Evolutionary conservation across 345 rosid species (phyloP).

Genomic region (Citrus unshiu): DNA sequence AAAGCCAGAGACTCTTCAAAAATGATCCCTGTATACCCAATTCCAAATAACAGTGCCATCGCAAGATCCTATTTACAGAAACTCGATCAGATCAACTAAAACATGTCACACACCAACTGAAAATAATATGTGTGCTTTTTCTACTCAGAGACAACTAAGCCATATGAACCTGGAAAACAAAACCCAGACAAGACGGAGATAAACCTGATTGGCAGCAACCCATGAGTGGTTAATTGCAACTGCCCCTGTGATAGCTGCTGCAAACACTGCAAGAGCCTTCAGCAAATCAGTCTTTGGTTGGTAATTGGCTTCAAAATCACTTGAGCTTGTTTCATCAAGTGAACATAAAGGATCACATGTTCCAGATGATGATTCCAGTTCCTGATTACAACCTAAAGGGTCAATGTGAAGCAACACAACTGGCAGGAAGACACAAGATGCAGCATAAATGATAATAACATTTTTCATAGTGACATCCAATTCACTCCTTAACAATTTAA

Average conservation of each 20-base stretch:
- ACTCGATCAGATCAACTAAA: conserved; percentile 16
- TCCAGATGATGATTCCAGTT: conserved; percentile 47
- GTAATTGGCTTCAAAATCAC: conserved; percentile 58
- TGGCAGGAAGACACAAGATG: background rate
- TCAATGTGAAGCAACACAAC: conserved; percentile 3
- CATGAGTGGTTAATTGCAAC: conserved; percentile 86
- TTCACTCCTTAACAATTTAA: background rate
- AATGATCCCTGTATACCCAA: conserved; percentile 88
- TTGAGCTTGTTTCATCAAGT: conserved; percentile 78
- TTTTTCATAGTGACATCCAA: background rate
- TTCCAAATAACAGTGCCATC: conserved; percentile 79
- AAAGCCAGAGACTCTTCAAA: conserved; percentile 94
- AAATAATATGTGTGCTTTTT: background rate
- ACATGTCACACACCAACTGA: background rate
- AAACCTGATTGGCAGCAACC: conserved; percentile 96
- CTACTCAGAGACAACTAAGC: background rate
- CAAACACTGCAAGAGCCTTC: conserved; percentile 76
- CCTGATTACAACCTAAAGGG: conserved; percentile 43
- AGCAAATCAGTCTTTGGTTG: conserved; percentile 81
- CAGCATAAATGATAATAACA: background rate
- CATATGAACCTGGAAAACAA: background rate
- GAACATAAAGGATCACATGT: conserved; percentile 89
- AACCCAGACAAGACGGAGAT: background rate
- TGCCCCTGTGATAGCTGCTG: conserved; percentile 78
- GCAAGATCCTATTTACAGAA: conserved; percentile 76